Conservation (phyloP, 2,329 filamentous ascomycete species). For the Claviceps africana region DNA sequence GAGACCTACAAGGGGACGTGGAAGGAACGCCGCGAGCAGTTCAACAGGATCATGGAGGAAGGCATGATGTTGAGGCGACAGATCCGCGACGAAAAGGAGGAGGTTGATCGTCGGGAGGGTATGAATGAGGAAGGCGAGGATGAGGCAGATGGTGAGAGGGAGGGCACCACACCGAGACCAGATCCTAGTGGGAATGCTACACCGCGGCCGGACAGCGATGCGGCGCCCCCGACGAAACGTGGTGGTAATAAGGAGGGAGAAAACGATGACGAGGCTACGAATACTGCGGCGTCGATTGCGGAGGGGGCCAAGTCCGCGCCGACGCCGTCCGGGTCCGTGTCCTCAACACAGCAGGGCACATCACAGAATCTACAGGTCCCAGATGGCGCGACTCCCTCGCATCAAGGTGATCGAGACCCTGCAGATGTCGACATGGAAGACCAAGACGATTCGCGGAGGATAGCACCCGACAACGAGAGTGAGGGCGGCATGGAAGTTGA, state of each 20-base stretch:
- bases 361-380: conserved; percentile 7
- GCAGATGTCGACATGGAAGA: conserved; percentile 50
- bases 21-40: conserved; percentile 73
- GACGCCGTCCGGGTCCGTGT: background rate
- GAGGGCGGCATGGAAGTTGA: conserved; percentile 46
- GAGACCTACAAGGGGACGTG: conserved; percentile 69
- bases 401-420: conserved; percentile 14
- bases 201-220: conserved; percentile 31
- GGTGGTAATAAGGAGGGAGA: conserved; percentile 16
- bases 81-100: conserved; percentile 91
- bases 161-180: conserved; percentile 35
- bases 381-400: conserved; percentile 8
- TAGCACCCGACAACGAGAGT: conserved; percentile 25
- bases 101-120: conserved; percentile 75
- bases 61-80: conserved; percentile 72
- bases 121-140: conserved; percentile 58
- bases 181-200: conserved; percentile 38
- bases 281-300: conserved; percentile 10
- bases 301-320: conserved; percentile 6
- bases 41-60: conserved; percentile 78
- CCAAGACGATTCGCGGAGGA: conserved; percentile 15
- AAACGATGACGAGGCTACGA: conserved; percentile 5
- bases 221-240: conserved; percentile 11
- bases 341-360: conserved; percentile 1
- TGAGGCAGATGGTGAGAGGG: conserved; percentile 31